Conservation (phyloP, 305 asterid species). For the Solanum hybrid region DNA sequence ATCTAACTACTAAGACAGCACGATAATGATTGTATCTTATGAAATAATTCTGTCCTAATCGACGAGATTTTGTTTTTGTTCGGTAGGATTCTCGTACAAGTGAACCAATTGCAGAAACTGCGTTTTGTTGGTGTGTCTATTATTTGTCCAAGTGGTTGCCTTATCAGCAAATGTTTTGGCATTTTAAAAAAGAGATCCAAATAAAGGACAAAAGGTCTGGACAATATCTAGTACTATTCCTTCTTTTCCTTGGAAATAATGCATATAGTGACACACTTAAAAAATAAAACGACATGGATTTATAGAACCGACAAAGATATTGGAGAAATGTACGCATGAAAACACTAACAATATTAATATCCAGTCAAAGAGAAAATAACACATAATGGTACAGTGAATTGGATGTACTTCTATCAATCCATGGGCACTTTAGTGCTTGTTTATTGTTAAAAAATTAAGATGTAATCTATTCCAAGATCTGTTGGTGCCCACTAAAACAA, state of each 20-base stretch:
- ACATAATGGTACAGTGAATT: not conserved
- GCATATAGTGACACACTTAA: not conserved
- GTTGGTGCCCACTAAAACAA: slow-evolving; percentile 3
- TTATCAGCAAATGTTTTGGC: not conserved
- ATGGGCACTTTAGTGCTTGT: not conserved
- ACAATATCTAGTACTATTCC: not conserved
- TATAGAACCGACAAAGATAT: not conserved
- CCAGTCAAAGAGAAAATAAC: not conserved
- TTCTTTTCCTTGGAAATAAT: not conserved
- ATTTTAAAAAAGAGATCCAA: not conserved
- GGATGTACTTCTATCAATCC: not conserved
- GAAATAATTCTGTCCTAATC: not conserved
- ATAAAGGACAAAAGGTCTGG: not conserved
- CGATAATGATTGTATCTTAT: not conserved
- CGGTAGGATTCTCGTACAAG: slow-evolving; percentile 1
- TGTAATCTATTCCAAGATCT: not conserved
- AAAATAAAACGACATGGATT: not conserved
- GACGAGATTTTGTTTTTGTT: not conserved
- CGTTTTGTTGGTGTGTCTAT: not conserved
- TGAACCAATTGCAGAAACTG: not conserved
- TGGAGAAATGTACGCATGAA: not conserved
- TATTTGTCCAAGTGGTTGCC: not conserved
- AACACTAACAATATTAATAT: not conserved
- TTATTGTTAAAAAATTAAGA: not conserved
- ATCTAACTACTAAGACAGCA: not conserved